Base-by-base conservation (phyloP, 352 stramenopile species). In the Phytopythium cucurbitacearum region DNA sequence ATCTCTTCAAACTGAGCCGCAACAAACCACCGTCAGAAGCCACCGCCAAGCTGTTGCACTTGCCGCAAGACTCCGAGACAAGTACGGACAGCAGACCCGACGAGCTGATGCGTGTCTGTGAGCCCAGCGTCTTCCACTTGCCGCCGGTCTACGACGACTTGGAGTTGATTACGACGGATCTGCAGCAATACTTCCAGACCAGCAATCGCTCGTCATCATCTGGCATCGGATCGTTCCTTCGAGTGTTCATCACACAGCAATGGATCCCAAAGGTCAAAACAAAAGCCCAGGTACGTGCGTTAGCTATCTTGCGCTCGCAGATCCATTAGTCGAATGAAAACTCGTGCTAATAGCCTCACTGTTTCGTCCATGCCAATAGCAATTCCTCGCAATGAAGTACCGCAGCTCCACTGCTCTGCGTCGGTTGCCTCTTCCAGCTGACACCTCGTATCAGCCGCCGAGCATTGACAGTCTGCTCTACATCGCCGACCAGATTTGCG, bases 381-480 rank as follows among this genome's bases (percentile, higher is more conserved):
- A 86, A 46, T 85, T 86, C 48, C 49, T 90, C 9, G 69, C 61
- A 6, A 61, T 80, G 11, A 90, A 87, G 52, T 73, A 78, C 35
- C 75, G 71, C 1, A 75, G 68, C 44, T 46, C 63, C 5, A 71
- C 71, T 13, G 68, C 57, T n/a, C 69, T 59, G 1, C 81, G 68
- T 15, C 80, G 71, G 0, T 60, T 88, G 3, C 70, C 80, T 1
- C 69, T 87, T 46, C 80, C 80, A 1, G 85, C 76, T 0, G 81
- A 91, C 44, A 91, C 81, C 3, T 87, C 74, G 6, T 91, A 87
- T 38, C 78, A 89, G 53, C 81, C 77, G 3, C 76, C 79, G 5
- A 91, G 73, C 44, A 81, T 91, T 48, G 80, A 94, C 48, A 88
- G 69, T 54, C 61, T 94, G 52, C 62, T 94, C 3, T 82, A 85